These are phyloP conservation scores for Thalassiosira hispida DNA, from an alignment of 352 stramenopile species.

Conservation along the genomic window DNA sequence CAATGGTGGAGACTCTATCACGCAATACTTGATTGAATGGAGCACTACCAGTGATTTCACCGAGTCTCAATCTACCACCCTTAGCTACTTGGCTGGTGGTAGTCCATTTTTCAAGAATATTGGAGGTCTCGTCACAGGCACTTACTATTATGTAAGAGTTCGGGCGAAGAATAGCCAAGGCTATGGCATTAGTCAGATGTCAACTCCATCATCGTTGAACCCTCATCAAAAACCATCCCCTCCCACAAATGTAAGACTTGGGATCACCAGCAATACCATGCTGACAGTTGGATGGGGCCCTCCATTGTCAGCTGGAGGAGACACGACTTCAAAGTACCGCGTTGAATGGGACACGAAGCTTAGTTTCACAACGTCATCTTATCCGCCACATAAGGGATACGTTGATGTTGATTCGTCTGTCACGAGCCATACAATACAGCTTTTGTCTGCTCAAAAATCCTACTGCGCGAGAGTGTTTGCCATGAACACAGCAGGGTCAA, in stretches of 20 bases:
- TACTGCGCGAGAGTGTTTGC: conserved; percentile 66
- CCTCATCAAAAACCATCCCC: conserved; percentile 90
- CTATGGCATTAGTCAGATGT: conserved; percentile 87
- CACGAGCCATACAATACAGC: conserved; percentile 59
- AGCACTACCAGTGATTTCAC: conserved; percentile 69
- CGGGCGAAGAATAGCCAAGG: conserved; percentile 84
- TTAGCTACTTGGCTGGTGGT: conserved; percentile 73
- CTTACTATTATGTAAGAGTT: conserved; percentile 85
- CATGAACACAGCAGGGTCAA: conserved; percentile 65
- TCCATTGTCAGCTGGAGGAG: conserved; percentile 89
- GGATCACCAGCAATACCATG: conserved; percentile 88
- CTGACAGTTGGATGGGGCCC: conserved; percentile 89
- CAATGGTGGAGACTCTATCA: conserved; percentile 90
- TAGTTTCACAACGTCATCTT: conserved; percentile 88
- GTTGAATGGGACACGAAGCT: conserved; percentile 92
- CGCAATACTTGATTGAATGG: conserved; percentile 86
- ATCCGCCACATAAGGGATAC: conserved; percentile 78
- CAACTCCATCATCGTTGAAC: conserved; percentile 90
- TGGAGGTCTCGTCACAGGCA: conserved; percentile 72
- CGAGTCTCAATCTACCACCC: conserved; percentile 36
- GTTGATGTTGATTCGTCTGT: conserved; percentile 52
- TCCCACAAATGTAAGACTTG: conserved; percentile 87
- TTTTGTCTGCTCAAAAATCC: conserved; percentile 59
- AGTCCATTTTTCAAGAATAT: conserved; percentile 84
- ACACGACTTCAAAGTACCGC: conserved; percentile 89